These are phyloP conservation scores for Dothiorella sarmentorum DNA, from an alignment of 2,329 filamentous ascomycete species.

Conservation along the genomic window DNA sequence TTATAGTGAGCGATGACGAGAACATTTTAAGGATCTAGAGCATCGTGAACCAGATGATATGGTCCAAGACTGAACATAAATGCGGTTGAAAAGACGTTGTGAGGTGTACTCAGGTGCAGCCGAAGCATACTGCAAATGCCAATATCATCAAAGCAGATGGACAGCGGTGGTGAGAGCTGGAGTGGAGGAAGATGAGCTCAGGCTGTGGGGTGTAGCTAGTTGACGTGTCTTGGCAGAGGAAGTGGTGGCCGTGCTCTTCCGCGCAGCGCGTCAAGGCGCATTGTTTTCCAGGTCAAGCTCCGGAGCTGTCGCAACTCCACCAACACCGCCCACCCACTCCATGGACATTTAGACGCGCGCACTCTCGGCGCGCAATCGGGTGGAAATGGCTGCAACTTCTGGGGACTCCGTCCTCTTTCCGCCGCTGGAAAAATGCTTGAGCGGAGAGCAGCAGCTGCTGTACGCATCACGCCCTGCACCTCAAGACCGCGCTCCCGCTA, in stretches of 20 bases:
- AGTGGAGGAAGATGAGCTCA: too few species aligned
- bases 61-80: too few species aligned
- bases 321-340: slow-evolving; percentile 2
- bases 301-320: slow-evolving; percentile 10
- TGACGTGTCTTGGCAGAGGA: background rate
- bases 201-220: too few species aligned
- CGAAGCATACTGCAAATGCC: too few species aligned
- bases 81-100: too few species aligned
- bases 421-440: slow-evolving; percentile 79
- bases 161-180: too few species aligned
- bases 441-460: slow-evolving; percentile 75
- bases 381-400: slow-evolving; percentile 35
- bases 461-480: slow-evolving; percentile 48
- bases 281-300: slow-evolving; percentile 16
- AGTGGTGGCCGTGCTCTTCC: slow-evolving; percentile 4
- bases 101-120: too few species aligned
- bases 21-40: too few species aligned
- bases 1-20: too few species aligned
- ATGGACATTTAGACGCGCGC: slow-evolving; percentile 17
- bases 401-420: slow-evolving; percentile 71
- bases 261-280: slow-evolving; percentile 11
- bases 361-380: slow-evolving; percentile 32
- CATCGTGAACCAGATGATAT: too few species aligned
- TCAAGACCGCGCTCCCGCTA: slow-evolving; percentile 13
- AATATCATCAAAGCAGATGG: too few species aligned